phyloP scores from a whole-genome alignment of 169 alveolate genomes.

The Cryptosporidium sp. region DNA sequence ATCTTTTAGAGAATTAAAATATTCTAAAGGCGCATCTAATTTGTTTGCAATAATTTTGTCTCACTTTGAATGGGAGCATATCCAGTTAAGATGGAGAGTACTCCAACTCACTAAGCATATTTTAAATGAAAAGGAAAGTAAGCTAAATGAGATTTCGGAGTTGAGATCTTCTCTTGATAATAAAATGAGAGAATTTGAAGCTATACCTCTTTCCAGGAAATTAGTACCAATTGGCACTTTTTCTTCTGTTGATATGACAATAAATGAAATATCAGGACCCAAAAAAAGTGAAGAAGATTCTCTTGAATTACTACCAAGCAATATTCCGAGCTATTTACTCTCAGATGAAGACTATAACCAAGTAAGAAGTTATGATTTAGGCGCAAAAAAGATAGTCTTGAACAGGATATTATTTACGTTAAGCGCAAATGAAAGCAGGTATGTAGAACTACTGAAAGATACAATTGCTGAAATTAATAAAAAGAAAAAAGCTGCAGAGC shows the following conservation, averaged over 20 bases:
- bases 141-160: conserved; percentile 22
- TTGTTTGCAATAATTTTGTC: conserved; percentile 33
- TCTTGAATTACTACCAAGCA: conserved; percentile 38
- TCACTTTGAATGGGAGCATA: conserved; percentile 67
- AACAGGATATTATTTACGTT: conserved; percentile 10
- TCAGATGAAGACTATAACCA: conserved; percentile 24
- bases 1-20: conserved; percentile 9
- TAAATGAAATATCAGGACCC: conserved; percentile 3
- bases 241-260: neutral
- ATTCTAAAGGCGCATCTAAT: conserved; percentile 26
- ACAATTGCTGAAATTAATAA: conserved; percentile 1
- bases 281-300: conserved; percentile 15
- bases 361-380: conserved; percentile 41
- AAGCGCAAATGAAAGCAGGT: conserved; percentile 36
- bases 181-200: conserved; percentile 44
- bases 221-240: conserved; percentile 60
- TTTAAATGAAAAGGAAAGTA: conserved; percentile 30
- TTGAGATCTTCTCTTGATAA: conserved; percentile 24
- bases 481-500: neutral
- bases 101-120: conserved; percentile 7
- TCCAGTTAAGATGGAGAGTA: conserved; percentile 64
- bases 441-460: conserved; percentile 14
- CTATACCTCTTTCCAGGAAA: conserved; percentile 39
- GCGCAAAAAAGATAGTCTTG: conserved; percentile 11
- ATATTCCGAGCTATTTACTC: conserved; percentile 31